These are phyloP conservation scores for Plantago ovata DNA, from an alignment of 257 asterid genomes.

Conservation along the genomic window DNA sequence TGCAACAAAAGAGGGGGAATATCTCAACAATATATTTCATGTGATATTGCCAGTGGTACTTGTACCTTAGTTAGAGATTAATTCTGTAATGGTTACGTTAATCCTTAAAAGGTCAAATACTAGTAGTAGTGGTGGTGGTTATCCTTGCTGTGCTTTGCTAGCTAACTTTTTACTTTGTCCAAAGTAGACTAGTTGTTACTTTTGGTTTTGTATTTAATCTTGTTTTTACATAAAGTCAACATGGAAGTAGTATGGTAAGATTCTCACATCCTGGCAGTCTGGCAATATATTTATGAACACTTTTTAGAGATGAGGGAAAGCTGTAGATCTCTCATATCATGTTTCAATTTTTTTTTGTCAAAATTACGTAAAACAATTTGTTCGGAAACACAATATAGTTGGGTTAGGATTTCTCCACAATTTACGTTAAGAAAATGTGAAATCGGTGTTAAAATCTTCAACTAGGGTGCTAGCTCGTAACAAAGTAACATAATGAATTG, in stretches of 20 bases:
- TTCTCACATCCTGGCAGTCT: background rate
- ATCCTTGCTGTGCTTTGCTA: too few relatives aligned
- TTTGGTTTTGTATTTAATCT: background rate
- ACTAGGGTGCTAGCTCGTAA: too few relatives aligned
- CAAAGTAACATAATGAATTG: too few relatives aligned
- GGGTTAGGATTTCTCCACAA: too few relatives aligned
- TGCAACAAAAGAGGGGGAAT: slow-evolving; percentile 11
- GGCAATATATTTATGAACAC: too few relatives aligned
- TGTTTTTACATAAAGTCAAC: slow-evolving; percentile 1
- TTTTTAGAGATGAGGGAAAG: background rate
- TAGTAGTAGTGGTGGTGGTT: background rate
- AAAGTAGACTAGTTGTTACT: background rate
- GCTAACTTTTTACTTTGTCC: background rate
- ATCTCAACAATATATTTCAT: slow-evolving; percentile 14
- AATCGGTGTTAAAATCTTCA: too few relatives aligned
- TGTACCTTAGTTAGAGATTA: slow-evolving; percentile 10
- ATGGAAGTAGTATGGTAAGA: background rate
- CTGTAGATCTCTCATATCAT: too few relatives aligned
- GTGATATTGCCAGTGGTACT: slow-evolving; percentile 17
- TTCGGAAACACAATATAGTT: too few relatives aligned
- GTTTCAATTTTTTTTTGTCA: too few relatives aligned
- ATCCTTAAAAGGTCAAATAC: background rate
- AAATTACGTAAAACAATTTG: too few relatives aligned
- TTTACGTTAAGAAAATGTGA: too few relatives aligned
- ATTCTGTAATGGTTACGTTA: background rate